Conservation (phyloP, 1,284 basidiomycete genomes). For the Cronartium quercuum region DNA sequence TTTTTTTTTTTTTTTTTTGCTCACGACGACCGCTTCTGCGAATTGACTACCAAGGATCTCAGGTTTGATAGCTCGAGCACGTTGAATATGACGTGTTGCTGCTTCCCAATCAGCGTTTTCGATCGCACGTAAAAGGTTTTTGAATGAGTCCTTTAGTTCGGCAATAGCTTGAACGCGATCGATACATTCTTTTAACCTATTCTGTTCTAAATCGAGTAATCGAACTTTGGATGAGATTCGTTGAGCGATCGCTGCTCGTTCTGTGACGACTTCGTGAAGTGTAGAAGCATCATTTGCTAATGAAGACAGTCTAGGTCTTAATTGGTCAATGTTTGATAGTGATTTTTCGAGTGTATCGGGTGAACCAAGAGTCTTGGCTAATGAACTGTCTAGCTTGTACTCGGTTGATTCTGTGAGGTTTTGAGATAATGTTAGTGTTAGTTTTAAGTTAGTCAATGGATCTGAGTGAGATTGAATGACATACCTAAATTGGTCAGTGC, state of each 20-base stretch:
- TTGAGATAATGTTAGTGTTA: no score
- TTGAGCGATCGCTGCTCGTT: constrained; percentile 33
- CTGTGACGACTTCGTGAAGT: constrained; percentile 26
- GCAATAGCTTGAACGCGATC: constrained; percentile 45
- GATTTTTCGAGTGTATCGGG: constrained; percentile 23
- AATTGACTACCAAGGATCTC: constrained; percentile 64
- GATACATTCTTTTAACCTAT: constrained; percentile 45
- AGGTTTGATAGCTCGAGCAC: constrained; percentile 74
- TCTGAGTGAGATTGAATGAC: no score
- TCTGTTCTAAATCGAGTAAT: constrained; percentile 39
- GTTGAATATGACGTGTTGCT: constrained; percentile 78
- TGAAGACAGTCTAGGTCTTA: constrained; percentile 10
- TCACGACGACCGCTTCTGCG: not conserved
- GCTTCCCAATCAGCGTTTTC: constrained; percentile 88
- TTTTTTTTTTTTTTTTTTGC: constrained; percentile 46
- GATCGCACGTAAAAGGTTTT: constrained; percentile 72
- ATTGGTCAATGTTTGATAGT: constrained; percentile 15
- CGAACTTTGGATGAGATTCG: constrained; percentile 36
- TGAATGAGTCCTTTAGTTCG: constrained; percentile 50
- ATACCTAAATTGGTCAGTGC: constrained; percentile 20
- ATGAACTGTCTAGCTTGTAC: constrained; percentile 13
- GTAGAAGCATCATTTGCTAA: constrained; percentile 6
- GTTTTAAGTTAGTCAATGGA: no score
- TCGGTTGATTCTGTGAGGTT: constrained; percentile 10
- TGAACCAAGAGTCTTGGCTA: constrained; percentile 16